Evolutionary conservation across 192 early-diverging fungal genomes (phyloP).

Genomic region (Linnemannia exigua): DNA sequence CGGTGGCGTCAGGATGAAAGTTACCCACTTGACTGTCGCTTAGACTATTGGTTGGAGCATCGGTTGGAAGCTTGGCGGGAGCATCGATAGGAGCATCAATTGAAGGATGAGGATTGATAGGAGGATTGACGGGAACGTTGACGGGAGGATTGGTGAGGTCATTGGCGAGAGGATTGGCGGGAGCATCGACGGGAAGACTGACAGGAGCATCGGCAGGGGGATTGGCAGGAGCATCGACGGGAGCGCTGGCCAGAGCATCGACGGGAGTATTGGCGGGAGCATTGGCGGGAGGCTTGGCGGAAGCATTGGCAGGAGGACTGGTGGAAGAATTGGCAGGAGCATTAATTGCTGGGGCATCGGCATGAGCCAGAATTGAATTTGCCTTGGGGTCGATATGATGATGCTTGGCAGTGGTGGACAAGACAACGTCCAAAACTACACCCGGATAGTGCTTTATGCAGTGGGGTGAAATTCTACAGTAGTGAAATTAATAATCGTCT

Average conservation of each 20-base stretch:
- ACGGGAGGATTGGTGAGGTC: neutral
- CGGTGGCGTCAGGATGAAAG: neutral
- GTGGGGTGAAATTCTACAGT: neutral
- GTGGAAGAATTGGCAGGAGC: neutral
- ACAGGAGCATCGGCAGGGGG: neutral
- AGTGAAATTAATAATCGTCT: neutral
- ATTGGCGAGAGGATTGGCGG: neutral
- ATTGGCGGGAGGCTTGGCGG: neutral
- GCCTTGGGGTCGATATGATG: neutral
- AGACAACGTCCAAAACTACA: conserved; percentile 9
- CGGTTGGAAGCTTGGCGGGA: neutral
- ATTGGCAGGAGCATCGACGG: neutral
- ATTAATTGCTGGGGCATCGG: neutral
- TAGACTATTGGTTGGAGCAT: neutral
- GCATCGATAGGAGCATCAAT: neutral
- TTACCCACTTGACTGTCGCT: neutral
- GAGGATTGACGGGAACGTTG: neutral
- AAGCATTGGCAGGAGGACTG: neutral
- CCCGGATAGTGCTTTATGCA: conserved; percentile 1
- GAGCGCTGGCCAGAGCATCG: neutral
- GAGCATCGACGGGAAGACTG: neutral
- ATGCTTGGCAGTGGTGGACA: neutral
- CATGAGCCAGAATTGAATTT: neutral
- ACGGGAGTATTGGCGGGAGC: neutral
- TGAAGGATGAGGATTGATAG: neutral